These are phyloP conservation scores for Cryptococcus deneoformans DNA, from an alignment of 1,284 basidiomycete genomes.

Conservation along the genomic window DNA sequence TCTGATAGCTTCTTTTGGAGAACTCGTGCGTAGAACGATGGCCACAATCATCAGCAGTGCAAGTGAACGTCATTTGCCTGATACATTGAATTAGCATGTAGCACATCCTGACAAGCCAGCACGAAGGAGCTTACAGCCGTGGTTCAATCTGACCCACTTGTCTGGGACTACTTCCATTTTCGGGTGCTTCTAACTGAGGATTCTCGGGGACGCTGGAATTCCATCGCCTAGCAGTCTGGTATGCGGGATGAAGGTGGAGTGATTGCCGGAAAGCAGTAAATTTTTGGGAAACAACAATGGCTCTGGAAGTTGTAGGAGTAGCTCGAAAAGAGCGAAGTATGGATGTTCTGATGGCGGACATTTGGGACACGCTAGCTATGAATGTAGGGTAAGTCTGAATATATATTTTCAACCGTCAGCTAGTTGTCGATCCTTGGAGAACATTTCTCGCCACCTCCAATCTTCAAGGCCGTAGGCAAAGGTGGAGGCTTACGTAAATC, in stretches of 20 bases:
- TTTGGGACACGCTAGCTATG: not conserved
- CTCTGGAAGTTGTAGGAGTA: not conserved
- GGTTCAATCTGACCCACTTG: conserved; percentile 40
- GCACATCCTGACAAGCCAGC: not conserved
- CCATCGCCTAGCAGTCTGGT: conserved; percentile 5
- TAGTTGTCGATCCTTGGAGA: not conserved
- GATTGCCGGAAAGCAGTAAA: not conserved
- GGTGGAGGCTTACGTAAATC: conserved; percentile 1
- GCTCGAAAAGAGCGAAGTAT: not conserved
- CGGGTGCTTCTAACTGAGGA: conserved; percentile 23
- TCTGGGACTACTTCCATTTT: conserved; percentile 14
- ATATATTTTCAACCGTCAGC: not conserved
- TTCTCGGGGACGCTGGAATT: conserved; percentile 6
- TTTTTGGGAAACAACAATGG: not conserved
- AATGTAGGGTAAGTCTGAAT: not conserved
- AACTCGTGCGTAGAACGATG: conserved; percentile 88
- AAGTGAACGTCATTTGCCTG: conserved; percentile 77
- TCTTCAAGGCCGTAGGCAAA: not conserved
- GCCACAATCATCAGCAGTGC: conserved; percentile 72
- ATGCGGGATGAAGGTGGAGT: not conserved
- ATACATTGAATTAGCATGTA: not conserved
- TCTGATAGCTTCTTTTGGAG: conserved; percentile 75
- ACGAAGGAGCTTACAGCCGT: conserved; percentile 25
- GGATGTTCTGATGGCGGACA: not conserved
- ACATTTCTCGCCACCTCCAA: not conserved